Evolutionary conservation across 768 basidiomycete genomes (phyloP).

Genomic region (Pulveroboletus sp.): DNA sequence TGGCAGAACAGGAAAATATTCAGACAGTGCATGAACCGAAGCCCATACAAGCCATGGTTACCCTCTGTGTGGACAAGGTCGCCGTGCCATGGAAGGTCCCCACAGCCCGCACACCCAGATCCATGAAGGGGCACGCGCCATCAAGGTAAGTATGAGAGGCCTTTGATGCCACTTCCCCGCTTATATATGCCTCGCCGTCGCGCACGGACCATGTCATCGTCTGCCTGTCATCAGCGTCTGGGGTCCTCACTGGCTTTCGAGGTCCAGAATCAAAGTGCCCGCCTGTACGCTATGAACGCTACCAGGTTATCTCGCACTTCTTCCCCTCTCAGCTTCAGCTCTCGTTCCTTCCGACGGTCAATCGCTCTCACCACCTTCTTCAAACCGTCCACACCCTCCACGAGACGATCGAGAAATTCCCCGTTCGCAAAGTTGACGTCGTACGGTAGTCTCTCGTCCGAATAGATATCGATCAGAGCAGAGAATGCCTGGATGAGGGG

Average conservation of each 20-base stretch:
- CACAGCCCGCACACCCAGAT: conserved; percentile 51
- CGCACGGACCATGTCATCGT: conserved; percentile 34
- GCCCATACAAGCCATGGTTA: conserved; percentile 57
- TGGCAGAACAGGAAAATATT: conserved; percentile 77
- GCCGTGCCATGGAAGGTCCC: conserved; percentile 64
- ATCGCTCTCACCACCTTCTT: conserved; percentile 60
- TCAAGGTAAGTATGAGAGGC: conserved; percentile 58
- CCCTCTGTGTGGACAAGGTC: conserved; percentile 65
- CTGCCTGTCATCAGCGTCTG: neutral
- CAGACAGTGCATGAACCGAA: conserved; percentile 72
- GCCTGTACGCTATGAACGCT: conserved; percentile 73
- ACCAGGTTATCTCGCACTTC: conserved; percentile 72
- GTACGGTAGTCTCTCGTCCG: conserved; percentile 77
- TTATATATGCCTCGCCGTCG: conserved; percentile 27
- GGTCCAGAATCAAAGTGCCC: conserved; percentile 35
- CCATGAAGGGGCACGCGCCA: conserved; percentile 51
- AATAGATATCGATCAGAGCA: conserved; percentile 88
- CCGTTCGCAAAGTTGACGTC: conserved; percentile 77
- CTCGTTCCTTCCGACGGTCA: conserved; percentile 60
- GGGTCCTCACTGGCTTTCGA: no score
- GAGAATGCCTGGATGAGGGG: conserved; percentile 74
- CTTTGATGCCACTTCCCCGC: neutral
- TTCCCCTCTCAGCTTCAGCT: conserved; percentile 64
- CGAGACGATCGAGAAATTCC: conserved; percentile 50
- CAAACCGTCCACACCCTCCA: conserved; percentile 55